Percentiles rank a stretch among this genome's conserved stretches.
Evolutionary conservation across 1,139 yeast species (phyloP).

Genomic region (Saccharomyces hybrid): DNA sequence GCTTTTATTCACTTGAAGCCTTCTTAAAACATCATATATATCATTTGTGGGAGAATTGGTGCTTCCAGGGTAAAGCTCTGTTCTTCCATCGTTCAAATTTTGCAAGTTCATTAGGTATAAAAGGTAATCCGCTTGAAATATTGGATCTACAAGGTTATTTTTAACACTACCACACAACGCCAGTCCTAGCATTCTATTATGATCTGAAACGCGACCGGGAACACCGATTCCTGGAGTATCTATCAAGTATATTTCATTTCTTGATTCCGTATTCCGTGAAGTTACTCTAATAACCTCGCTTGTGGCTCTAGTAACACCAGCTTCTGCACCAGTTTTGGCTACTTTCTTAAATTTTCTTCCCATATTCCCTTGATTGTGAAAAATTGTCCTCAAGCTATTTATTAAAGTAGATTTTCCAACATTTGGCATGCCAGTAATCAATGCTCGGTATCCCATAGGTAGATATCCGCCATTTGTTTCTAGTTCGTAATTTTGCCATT

Average conservation of each 20-base stretch:
- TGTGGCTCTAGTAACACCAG: slow-evolving; percentile 82
- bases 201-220: slow-evolving; percentile 56
- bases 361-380: slow-evolving; percentile 15
- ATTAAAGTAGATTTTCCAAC: slow-evolving; percentile 95
- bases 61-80: slow-evolving; percentile 39
- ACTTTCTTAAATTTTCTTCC: slow-evolving; percentile 46
- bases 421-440: slow-evolving; percentile 93
- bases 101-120: slow-evolving; percentile 66
- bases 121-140: slow-evolving; percentile 79
- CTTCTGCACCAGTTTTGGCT: slow-evolving; percentile 79
- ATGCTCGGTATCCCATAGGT: slow-evolving; percentile 69
- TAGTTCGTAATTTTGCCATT: slow-evolving; percentile 29
- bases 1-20: slow-evolving; percentile 30
- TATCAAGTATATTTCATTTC: slow-evolving; percentile 57
- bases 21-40: slow-evolving; percentile 49
- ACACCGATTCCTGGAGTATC: slow-evolving; percentile 93
- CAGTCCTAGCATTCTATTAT: slow-evolving; percentile 63
- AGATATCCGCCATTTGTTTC: slow-evolving; percentile 47
- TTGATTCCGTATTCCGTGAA: slow-evolving; percentile 36
- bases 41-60: slow-evolving; percentile 66
- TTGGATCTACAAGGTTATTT: slow-evolving; percentile 65
- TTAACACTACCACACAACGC: slow-evolving; percentile 76
- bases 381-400: slow-evolving; percentile 56
- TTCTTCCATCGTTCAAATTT: slow-evolving; percentile 31
- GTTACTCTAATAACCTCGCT: slow-evolving; percentile 64